Base-by-base conservation (phyloP, 1,284 basidiomycete species). In the Ganoderma meredithae region DNA sequence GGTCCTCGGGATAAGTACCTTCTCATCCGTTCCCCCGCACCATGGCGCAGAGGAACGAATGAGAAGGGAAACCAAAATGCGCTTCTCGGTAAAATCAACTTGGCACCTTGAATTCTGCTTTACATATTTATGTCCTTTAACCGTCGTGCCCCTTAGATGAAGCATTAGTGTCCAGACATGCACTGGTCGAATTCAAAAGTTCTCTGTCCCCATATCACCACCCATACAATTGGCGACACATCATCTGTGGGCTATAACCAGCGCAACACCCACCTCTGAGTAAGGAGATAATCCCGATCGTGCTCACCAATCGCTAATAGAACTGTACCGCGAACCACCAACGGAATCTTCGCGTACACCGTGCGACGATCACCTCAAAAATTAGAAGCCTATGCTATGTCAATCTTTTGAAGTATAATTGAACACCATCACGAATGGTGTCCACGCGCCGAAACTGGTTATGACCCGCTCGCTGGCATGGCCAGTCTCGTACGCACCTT, bases 401-500 rank as follows among this genome's bases (percentile, higher is more conserved):
- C n/a, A n/a, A n/a, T n/a, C n/a, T n/a, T n/a, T n/a, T n/a, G n/a
- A n/a, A n/a, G n/a, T n/a, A n/a, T 3, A 63, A 10, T 3, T 17
- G 49, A 8, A 2, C 3, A 15, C 41, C 19, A 25, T 17, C 36
- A 15, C n/a, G 17, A 33, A 33, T 6, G 6, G 41, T 15, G 71
- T 73, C 62, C 36, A 95, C n/a, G 93, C 82, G 31, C 31, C 94
- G 82, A 72, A 96, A 89, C 81, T 96, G 94, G 81, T 96, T 31
- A 96, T 7, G 89, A 84, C 52, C 95, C 94, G 76, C 89, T 95
- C 3, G 95, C 94, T 79, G n/a, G n/a, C n/a, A n/a, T n/a, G n/a
- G n/a, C n/a, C n/a, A n/a, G n/a, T n/a, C n/a, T n/a, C n/a, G n/a
- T n/a, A n/a, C n/a, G n/a, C 33, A 97, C 95, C 95, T 97, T 96